Evolutionary conservation across 441 rosid species (phyloP).

Genomic region (Mallotus japonicus): DNA sequence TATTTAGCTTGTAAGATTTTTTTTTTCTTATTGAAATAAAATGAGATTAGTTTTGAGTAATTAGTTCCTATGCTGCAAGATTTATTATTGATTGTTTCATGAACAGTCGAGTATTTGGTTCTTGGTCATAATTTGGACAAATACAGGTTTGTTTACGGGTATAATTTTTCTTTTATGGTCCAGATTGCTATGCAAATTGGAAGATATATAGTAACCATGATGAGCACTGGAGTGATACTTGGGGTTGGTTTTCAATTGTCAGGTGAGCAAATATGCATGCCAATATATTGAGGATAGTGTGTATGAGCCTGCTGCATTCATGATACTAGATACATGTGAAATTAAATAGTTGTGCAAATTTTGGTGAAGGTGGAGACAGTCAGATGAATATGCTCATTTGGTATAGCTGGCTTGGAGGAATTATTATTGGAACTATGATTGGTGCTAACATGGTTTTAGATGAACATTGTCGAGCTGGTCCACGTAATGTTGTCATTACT

Average conservation of each 20-base stretch:
- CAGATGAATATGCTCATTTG: constrained; percentile 77
- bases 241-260: constrained; percentile 77
- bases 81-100: background rate
- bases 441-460: constrained; percentile 91
- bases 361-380: constrained; percentile 71
- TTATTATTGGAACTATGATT: constrained; percentile 87
- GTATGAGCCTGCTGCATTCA: background rate
- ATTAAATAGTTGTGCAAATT: constrained; percentile 20
- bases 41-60: background rate
- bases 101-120: background rate
- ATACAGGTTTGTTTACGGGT: background rate
- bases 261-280: constrained; percentile 44
- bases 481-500: constrained; percentile 86
- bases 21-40: background rate
- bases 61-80: background rate
- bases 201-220: constrained; percentile 91
- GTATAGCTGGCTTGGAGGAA: constrained; percentile 97
- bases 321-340: background rate
- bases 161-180: constrained; percentile 4
- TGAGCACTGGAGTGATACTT: constrained; percentile 85
- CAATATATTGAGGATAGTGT: background rate
- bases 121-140: constrained; percentile 1
- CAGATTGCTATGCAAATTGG: constrained; percentile 84
- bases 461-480: constrained; percentile 89
- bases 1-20: background rate